phyloP scores from a whole-genome alignment of 768 basidiomycete genomes.

The Lyophyllum atratum region DNA sequence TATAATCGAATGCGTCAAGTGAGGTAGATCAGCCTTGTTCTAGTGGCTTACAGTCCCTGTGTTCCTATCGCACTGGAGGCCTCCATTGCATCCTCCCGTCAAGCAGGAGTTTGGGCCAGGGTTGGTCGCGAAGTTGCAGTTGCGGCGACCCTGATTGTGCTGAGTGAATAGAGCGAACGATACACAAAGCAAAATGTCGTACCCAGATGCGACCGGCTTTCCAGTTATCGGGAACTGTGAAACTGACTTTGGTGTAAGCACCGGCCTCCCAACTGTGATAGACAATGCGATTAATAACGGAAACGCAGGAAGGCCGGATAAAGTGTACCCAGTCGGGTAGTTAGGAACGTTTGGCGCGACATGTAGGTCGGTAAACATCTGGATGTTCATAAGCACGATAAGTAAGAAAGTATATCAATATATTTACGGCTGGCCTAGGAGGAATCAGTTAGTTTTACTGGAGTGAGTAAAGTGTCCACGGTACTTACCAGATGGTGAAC shows the following conservation, averaged over 20 bases:
- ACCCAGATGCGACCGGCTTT: conserved; percentile 65
- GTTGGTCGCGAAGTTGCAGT: conserved; percentile 60
- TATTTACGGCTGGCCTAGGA: conserved; percentile 39
- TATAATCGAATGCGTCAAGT: not conserved
- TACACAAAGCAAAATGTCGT: not conserved
- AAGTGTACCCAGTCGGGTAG: conserved; percentile 45
- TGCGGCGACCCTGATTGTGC: conserved; percentile 52
- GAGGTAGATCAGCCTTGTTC: not conserved
- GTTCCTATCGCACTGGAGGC: conserved; percentile 53
- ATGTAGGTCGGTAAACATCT: conserved; percentile 64
- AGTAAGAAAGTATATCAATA: not conserved
- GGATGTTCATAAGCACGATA: not conserved
- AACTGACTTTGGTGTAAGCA: conserved; percentile 39
- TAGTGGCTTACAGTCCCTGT: conserved; percentile 46
- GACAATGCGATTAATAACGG: not conserved
- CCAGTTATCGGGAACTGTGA: conserved; percentile 66
- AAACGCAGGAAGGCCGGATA: not conserved
- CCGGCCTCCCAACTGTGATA: conserved; percentile 41
- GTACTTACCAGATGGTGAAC: conserved; percentile 64
- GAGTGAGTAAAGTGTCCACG: not conserved
- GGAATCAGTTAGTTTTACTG: not conserved
- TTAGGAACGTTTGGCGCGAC: conserved; percentile 48
- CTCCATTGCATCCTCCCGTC: conserved; percentile 71
- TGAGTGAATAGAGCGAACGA: not conserved
- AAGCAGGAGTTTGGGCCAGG: conserved; percentile 62